A percentile compares a stretch with the other conserved stretches of the same genome.
Evolutionary conservation across 331 rosid genomes (phyloP).

Genomic region (Telfairia occidentalis): DNA sequence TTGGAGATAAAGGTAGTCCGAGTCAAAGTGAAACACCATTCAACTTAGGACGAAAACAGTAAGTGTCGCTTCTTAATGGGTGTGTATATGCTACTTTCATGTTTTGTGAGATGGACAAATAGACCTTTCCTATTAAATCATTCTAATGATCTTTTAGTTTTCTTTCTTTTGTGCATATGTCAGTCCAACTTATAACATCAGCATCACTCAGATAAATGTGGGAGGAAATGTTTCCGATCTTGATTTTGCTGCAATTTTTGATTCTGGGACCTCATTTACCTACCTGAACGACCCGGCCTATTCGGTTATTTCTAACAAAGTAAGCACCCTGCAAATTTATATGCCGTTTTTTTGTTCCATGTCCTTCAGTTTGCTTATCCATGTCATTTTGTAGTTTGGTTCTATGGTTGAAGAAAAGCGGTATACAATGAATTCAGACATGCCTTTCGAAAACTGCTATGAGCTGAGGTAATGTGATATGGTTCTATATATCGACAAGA

Average conservation of each 20-base stretch:
- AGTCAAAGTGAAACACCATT: constrained; percentile 66
- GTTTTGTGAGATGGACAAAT: background rate
- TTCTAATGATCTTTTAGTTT: background rate
- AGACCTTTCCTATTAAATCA: background rate
- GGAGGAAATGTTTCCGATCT: constrained; percentile 34
- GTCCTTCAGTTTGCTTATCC: constrained; percentile 4
- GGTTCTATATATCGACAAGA: background rate
- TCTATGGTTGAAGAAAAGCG: constrained; percentile 26
- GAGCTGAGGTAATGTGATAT: constrained; percentile 34
- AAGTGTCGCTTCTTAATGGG: constrained; percentile 20
- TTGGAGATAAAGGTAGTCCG: constrained; percentile 65
- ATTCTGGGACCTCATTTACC: constrained; percentile 83
- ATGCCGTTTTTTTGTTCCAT: background rate
- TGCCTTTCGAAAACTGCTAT: constrained; percentile 84
- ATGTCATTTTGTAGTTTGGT: constrained; percentile 39
- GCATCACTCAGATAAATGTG: constrained; percentile 48
- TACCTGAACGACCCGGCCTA: constrained; percentile 67
- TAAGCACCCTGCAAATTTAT: constrained; percentile 26
- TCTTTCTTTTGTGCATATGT: background rate
- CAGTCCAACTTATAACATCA: constrained; percentile 69
- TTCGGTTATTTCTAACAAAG: constrained; percentile 37
- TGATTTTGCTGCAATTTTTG: constrained; percentile 58
- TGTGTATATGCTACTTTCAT: constrained; percentile 4
- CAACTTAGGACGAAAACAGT: constrained; percentile 33
- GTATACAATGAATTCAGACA: constrained; percentile 7